phyloP scores from a whole-genome alignment of 23 red algal species.

The Gracilaria vermiculophylla region DNA sequence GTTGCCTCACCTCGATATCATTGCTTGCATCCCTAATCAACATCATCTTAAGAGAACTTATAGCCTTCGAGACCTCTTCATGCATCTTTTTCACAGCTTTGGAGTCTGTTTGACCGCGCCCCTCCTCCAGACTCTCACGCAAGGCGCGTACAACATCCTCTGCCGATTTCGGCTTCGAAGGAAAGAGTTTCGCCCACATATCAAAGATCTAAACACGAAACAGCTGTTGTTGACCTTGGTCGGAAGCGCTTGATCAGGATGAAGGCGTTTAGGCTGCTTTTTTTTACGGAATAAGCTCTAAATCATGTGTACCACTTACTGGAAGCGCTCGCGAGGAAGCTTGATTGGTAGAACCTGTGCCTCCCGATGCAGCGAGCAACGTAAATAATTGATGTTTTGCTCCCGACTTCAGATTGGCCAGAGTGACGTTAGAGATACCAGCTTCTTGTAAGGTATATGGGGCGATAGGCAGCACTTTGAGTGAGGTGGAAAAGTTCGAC shows the following conservation, averaged over 20 bases:
- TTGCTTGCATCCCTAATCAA: slow-evolving; percentile 60
- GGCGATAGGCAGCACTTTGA: too few species aligned
- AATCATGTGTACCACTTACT: background rate
- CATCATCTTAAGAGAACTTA: slow-evolving; percentile 60
- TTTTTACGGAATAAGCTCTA: background rate
- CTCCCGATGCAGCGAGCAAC: too few species aligned
- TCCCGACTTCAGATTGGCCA: too few species aligned
- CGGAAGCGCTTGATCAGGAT: background rate
- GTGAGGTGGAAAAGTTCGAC: too few species aligned
- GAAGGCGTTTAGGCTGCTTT: background rate
- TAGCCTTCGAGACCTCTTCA: slow-evolving; percentile 55
- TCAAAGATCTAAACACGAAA: background rate
- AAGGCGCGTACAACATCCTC: slow-evolving; percentile 62
- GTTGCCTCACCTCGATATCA: slow-evolving; percentile 55
- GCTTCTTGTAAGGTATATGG: too few species aligned
- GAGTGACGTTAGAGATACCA: too few species aligned
- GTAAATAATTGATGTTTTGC: background rate
- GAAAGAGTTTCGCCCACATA: slow-evolving; percentile 68
- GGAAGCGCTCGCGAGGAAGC: too few species aligned
- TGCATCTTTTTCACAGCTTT: slow-evolving; percentile 45
- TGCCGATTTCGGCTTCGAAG: slow-evolving; percentile 50
- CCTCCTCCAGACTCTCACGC: slow-evolving; percentile 60
- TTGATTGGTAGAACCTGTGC: too few species aligned
- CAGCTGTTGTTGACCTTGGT: background rate
- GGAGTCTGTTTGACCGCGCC: slow-evolving; percentile 14